These are phyloP conservation scores for Boletus tylopilopsis DNA, from an alignment of 768 basidiomycete species.

Conservation along the genomic window DNA sequence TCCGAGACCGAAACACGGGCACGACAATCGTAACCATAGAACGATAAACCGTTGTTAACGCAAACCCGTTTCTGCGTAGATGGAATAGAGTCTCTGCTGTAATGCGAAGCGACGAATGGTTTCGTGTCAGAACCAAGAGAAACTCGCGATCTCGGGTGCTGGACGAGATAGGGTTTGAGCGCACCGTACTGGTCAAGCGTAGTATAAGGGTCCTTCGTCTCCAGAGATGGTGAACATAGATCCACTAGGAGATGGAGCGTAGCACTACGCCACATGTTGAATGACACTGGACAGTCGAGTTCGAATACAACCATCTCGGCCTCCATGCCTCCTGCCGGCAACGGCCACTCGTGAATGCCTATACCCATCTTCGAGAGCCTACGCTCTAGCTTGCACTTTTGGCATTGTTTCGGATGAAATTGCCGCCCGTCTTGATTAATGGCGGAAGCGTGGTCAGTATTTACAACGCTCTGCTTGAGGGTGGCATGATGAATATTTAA, in stretches of 20 bases:
- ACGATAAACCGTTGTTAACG: conserved; percentile 32
- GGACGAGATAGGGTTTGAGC: conserved; percentile 10
- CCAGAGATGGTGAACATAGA: conserved; percentile 22
- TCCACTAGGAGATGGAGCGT: conserved; percentile 39
- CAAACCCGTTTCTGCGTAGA: neutral
- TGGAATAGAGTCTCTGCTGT: conserved; percentile 14
- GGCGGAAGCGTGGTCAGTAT: neutral
- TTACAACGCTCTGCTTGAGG: conserved; percentile 12
- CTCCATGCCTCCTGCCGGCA: conserved; percentile 28
- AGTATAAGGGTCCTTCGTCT: conserved; percentile 7
- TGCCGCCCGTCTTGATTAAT: conserved; percentile 3
- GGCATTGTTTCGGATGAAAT: conserved; percentile 16
- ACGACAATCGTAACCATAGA: conserved; percentile 28
- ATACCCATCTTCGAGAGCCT: conserved; percentile 30
- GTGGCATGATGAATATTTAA: conserved; percentile 20
- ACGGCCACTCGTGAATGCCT: conserved; percentile 43
- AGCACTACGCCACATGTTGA: conserved; percentile 42
- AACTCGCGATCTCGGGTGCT: conserved; percentile 18
- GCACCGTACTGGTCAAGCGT: conserved; percentile 13
- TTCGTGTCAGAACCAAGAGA: conserved; percentile 25
- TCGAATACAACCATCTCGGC: conserved; percentile 41
- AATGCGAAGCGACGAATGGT: conserved; percentile 17
- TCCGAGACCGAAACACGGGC: neutral
- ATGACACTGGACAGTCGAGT: conserved; percentile 35
- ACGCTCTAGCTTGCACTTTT: conserved; percentile 28